Evolutionary conservation across 2,329 filamentous ascomycete genomes (phyloP).

Genomic region (Sclerotinia subarctica): DNA sequence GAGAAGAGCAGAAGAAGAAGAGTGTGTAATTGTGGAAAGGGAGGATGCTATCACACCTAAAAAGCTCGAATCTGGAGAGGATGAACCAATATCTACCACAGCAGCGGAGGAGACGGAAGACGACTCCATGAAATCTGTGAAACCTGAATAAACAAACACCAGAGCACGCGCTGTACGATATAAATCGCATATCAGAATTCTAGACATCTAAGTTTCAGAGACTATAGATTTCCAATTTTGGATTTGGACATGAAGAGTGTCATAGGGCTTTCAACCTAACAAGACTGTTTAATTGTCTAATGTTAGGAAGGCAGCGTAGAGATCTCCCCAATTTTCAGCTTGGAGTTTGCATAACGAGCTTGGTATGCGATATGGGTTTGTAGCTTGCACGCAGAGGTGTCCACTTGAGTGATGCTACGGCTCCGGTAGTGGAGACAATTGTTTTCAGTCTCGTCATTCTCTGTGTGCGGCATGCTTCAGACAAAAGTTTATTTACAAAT

Average conservation of each 20-base stretch:
- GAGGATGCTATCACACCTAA: conserved; percentile 26
- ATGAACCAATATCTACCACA: not conserved
- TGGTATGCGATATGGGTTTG: too few relatives aligned
- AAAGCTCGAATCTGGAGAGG: not conserved
- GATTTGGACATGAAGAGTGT: too few relatives aligned
- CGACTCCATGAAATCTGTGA: not conserved
- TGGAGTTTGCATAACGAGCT: too few relatives aligned
- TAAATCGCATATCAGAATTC: too few relatives aligned
- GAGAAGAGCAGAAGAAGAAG: conserved; percentile 33
- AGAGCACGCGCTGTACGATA: not conserved
- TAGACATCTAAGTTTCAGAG: too few relatives aligned
- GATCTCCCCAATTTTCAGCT: too few relatives aligned
- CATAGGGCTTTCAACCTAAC: too few relatives aligned
- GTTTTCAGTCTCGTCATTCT: not conserved
- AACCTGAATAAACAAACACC: not conserved
- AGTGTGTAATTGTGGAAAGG: conserved; percentile 36
- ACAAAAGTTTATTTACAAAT: not conserved
- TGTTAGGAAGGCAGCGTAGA: too few relatives aligned
- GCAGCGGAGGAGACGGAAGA: not conserved
- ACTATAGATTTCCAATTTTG: too few relatives aligned
- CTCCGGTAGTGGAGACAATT: not conserved
- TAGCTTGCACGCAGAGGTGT: not conserved
- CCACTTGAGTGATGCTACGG: not conserved
- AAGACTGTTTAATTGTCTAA: too few relatives aligned
- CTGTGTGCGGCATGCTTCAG: not conserved